These are phyloP conservation scores for Russula brevipes DNA, from an alignment of 768 basidiomycete genomes.

Conservation along the genomic window DNA sequence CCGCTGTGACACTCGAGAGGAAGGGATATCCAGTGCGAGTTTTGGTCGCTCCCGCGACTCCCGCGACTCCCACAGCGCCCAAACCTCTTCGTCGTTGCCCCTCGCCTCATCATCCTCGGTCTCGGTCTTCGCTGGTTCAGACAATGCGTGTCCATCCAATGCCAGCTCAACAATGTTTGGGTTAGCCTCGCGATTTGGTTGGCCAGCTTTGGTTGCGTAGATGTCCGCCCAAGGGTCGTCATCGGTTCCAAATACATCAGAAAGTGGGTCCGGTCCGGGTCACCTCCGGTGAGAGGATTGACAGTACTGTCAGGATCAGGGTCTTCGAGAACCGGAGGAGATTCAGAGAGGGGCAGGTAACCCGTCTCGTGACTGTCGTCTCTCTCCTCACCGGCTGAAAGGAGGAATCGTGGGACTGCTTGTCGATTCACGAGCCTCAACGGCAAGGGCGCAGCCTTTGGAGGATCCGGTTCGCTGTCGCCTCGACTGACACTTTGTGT, in stretches of 20 bases:
- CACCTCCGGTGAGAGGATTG: too few relatives aligned
- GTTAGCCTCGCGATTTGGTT: slow-evolving; percentile 28
- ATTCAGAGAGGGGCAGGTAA: too few relatives aligned
- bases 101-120: slow-evolving; percentile 34
- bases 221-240: slow-evolving; percentile 58
- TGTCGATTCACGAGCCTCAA: too few relatives aligned
- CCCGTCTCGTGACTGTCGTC: too few relatives aligned
- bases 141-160: slow-evolving; percentile 41
- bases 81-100: slow-evolving; percentile 40
- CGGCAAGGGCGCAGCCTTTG: slow-evolving; percentile 32
- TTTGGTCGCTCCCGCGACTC: slow-evolving; percentile 22
- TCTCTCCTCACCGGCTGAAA: too few relatives aligned
- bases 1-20: slow-evolving; percentile 33
- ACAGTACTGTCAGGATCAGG: too few relatives aligned
- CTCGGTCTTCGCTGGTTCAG: slow-evolving; percentile 25
- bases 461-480: slow-evolving; percentile 26
- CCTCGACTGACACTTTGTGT: slow-evolving; percentile 27
- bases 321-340: too few relatives aligned
- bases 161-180: slow-evolving; percentile 51
- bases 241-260: slow-evolving; percentile 61
- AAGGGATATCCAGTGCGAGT: slow-evolving; percentile 39
- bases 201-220: slow-evolving; percentile 34
- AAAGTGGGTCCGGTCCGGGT: too few relatives aligned
- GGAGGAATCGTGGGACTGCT: too few relatives aligned
- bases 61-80: slow-evolving; percentile 26